Percentiles rank a stretch among this genome's conserved stretches.
Conservation (phyloP, 306 rosid species). For the Acacia melanoxylon region DNA sequence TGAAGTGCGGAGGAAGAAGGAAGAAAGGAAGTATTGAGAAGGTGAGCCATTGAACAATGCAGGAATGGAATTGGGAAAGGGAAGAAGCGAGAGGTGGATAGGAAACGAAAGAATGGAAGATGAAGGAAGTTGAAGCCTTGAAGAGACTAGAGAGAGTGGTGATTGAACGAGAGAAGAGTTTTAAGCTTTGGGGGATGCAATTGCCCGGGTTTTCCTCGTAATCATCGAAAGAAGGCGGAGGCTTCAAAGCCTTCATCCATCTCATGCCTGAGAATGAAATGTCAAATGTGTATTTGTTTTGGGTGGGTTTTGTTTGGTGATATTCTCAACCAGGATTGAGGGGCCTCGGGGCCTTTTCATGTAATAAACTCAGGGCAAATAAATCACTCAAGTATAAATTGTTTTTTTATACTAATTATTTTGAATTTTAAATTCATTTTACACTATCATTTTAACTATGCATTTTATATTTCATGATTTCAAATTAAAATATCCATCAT, state of each 20-base stretch:
- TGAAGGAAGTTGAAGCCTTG: not conserved
- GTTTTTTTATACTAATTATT: too few species aligned
- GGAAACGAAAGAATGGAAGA: not conserved
- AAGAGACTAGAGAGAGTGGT: not conserved
- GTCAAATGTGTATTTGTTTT: not conserved
- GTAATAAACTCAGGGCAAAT: too few species aligned
- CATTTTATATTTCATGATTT: too few species aligned
- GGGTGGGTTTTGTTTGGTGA: not conserved
- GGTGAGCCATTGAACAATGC: conserved; percentile 65
- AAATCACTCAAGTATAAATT: too few species aligned
- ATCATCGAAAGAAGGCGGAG: conserved; percentile 87
- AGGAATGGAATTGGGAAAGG: not conserved
- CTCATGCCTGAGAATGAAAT: conserved; percentile 37
- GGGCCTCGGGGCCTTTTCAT: too few species aligned
- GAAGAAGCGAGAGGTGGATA: not conserved
- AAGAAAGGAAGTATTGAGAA: conserved; percentile 66
- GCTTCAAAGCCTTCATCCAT: conserved; percentile 46
- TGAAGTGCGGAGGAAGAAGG: conserved; percentile 45
- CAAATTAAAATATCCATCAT: too few species aligned
- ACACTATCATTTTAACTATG: too few species aligned
- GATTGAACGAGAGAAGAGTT: not conserved
- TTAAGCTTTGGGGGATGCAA: not conserved
- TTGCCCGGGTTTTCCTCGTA: conserved; percentile 42
- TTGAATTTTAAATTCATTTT: too few species aligned
- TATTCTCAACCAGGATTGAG: too few species aligned